A percentile compares a stretch with the other conserved stretches of the same genome.
phyloP scores from a whole-genome alignment of 768 basidiomycete genomes.

The Megacollybia marginata region DNA sequence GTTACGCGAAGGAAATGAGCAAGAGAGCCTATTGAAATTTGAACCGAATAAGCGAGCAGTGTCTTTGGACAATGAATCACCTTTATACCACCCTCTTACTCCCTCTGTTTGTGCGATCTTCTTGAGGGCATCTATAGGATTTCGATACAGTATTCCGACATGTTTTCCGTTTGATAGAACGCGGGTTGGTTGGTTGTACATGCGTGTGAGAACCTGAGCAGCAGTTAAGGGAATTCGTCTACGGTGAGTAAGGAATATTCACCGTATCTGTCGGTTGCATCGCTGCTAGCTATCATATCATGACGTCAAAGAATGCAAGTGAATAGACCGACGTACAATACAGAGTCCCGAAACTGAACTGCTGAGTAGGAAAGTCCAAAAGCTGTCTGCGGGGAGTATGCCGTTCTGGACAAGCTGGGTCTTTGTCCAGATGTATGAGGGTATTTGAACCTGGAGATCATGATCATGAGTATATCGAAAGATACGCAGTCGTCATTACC shows the following conservation, averaged over 20 bases:
- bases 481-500: slow-evolving; percentile 24
- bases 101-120: slow-evolving; percentile 92
- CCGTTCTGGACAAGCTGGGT: slow-evolving; percentile 62
- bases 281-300: slow-evolving; percentile 53
- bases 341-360: slow-evolving; percentile 87
- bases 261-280: slow-evolving; percentile 95
- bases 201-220: slow-evolving; percentile 74
- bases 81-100: slow-evolving; percentile 90
- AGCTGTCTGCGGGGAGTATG: slow-evolving; percentile 66
- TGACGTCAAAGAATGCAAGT: slow-evolving; percentile 2
- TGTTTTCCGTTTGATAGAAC: slow-evolving; percentile 61
- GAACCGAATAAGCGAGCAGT: background rate
- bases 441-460: slow-evolving; percentile 71
- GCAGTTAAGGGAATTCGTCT: slow-evolving; percentile 1
- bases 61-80: slow-evolving; percentile 24
- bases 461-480: too few species aligned
- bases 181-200: slow-evolving; percentile 92
- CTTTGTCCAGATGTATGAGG: slow-evolving; percentile 93
- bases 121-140: slow-evolving; percentile 93
- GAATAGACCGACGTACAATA: slow-evolving; percentile 52
- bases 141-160: slow-evolving; percentile 76
- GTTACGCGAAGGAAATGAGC: slow-evolving; percentile 92
- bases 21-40: slow-evolving; percentile 58
- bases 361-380: slow-evolving; percentile 82
- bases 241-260: slow-evolving; percentile 3